Conservation (phyloP, 163 green algal species). For the Prototheca cutis region DNA sequence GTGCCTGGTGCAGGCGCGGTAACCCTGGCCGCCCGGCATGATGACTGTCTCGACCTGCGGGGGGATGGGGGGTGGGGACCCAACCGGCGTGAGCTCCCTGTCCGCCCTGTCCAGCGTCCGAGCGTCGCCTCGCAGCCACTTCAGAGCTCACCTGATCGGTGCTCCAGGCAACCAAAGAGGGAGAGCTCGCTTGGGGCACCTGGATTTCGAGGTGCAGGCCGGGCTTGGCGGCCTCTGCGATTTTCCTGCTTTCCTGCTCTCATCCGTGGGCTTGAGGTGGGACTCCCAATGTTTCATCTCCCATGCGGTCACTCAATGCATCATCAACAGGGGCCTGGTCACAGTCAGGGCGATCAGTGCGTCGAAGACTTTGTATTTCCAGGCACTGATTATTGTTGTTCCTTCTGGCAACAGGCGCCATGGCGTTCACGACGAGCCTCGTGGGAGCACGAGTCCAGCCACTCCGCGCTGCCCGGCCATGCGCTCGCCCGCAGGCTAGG, state of each 20-base stretch:
- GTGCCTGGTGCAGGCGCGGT: constrained; percentile 70
- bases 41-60: neutral
- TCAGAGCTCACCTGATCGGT: neutral
- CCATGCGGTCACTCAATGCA: too few relatives aligned
- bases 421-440: too few relatives aligned
- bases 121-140: neutral
- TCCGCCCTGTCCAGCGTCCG: too few relatives aligned
- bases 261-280: too few relatives aligned
- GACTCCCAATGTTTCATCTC: too few relatives aligned
- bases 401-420: too few relatives aligned
- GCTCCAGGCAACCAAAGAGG: constrained; percentile 3
- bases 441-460: too few relatives aligned
- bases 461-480: neutral
- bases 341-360: too few relatives aligned
- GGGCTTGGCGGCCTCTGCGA: neutral
- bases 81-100: neutral
- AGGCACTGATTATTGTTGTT: too few relatives aligned
- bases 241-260: neutral
- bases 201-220: neutral
- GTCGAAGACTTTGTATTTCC: too few relatives aligned
- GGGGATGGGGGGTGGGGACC: neutral
- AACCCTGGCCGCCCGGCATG: constrained; percentile 60
- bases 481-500: neutral
- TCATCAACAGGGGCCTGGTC: too few relatives aligned
- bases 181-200: neutral